Percentiles rank a stretch among this genome's conserved stretches.
Evolutionary conservation across 1,284 basidiomycete genomes (phyloP).

Genomic region (Lignosus rhinocerotis): DNA sequence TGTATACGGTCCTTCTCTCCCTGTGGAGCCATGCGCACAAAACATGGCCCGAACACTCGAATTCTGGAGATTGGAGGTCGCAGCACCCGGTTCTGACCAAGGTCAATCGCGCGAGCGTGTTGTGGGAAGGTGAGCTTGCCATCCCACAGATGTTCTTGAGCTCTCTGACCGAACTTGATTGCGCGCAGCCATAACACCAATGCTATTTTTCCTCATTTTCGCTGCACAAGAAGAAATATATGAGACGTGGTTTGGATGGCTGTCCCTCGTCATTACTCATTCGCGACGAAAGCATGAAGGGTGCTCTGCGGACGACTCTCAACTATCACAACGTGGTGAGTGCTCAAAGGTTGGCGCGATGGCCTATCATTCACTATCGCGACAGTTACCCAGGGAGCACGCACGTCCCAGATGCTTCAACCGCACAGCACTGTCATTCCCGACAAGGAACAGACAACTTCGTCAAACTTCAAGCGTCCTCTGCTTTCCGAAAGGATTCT

Average conservation of each 20-base stretch:
- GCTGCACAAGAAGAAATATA: slow-evolving; percentile 31
- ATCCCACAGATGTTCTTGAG: background rate
- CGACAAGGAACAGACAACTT: slow-evolving; percentile 2
- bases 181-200: slow-evolving; percentile 22
- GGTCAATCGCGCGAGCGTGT: slow-evolving; percentile 13
- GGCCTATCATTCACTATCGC: background rate
- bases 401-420: background rate
- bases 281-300: background rate
- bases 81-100: slow-evolving; percentile 4
- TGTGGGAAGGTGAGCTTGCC: slow-evolving; percentile 29
- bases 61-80: background rate
- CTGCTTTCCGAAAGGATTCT: slow-evolving; percentile 13
- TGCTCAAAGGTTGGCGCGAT: background rate
- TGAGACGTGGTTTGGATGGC: slow-evolving; percentile 26
- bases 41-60: background rate
- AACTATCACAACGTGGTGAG: slow-evolving; percentile 11
- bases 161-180: background rate
- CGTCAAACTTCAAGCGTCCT: background rate
- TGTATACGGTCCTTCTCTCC: slow-evolving; percentile 26
- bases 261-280: slow-evolving; percentile 4
- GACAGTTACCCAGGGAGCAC: slow-evolving; percentile 10
- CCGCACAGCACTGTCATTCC: slow-evolving; percentile 7
- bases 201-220: slow-evolving; percentile 30
- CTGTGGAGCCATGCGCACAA: slow-evolving; percentile 19
- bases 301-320: background rate